Conservation (phyloP, 2,329 filamentous ascomycete species). For the Cladosporium phlei region DNA sequence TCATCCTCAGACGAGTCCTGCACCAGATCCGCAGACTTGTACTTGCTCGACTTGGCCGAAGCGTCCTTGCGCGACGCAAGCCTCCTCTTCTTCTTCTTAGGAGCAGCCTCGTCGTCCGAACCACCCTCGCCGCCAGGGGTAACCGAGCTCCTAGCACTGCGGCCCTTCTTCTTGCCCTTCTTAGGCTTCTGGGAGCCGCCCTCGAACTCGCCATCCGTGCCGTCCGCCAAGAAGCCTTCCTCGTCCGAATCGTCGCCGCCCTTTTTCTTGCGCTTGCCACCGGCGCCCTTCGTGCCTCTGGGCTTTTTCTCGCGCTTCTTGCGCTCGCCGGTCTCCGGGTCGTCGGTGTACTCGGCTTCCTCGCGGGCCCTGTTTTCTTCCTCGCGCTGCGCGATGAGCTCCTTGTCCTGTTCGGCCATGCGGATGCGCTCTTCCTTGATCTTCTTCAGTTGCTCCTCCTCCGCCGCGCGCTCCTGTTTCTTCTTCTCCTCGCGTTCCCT, state of each 20-base stretch:
- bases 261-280: slow-evolving; percentile 45
- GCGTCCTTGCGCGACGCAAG: slow-evolving; percentile 51
- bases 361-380: slow-evolving; percentile 63
- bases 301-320: slow-evolving; percentile 71
- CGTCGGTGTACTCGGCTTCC: slow-evolving; percentile 73
- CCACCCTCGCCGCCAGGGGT: slow-evolving; percentile 35
- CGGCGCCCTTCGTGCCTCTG: slow-evolving; percentile 21
- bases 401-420: slow-evolving; percentile 69
- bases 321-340: slow-evolving; percentile 75
- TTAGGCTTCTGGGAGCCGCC: slow-evolving; percentile 18
- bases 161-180: slow-evolving; percentile 53
- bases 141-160: slow-evolving; percentile 49
- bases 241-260: slow-evolving; percentile 42
- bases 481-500: slow-evolving; percentile 72
- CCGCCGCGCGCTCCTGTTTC: slow-evolving; percentile 61
- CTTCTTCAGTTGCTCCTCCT: slow-evolving; percentile 70
- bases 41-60: slow-evolving; percentile 52
- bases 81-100: slow-evolving; percentile 56
- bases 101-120: slow-evolving; percentile 57
- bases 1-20: slow-evolving; percentile 67
- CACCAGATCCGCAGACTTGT: slow-evolving; percentile 80
- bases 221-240: slow-evolving; percentile 36
- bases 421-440: slow-evolving; percentile 80
- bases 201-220: slow-evolving; percentile 29
- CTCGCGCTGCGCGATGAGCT: slow-evolving; percentile 63